Base-by-base conservation (phyloP, 2,329 filamentous ascomycete genomes). In the Seiridium unicorne region DNA sequence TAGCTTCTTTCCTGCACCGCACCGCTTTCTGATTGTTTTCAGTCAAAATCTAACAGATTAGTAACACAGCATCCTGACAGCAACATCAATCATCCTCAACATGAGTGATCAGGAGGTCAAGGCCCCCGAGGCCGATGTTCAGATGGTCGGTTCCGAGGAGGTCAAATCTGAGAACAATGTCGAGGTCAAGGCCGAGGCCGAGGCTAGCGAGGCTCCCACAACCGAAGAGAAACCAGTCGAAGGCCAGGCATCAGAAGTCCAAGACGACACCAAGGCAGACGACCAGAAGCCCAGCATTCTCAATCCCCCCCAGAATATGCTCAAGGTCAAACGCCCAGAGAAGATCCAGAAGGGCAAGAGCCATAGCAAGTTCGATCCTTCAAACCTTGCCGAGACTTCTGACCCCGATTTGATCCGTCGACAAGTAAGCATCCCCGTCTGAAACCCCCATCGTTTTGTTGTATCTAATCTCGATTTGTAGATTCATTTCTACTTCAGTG, bases 341-440 rank as follows among this genome's bases (percentile, higher is more conserved):
- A 26, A 10, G 11, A 54, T 73, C 60, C 72, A 79, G 65, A 71
- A 70, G 61, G 68, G 73, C 65, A 85, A 86, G 67, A 89, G 89
- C 66, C 32, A 38, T 6, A 81, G 82, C 74, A 92, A 91, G 75
- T 91, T 89, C 60, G 88, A 93, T 69, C 83, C 91, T 55, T 87
- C 86, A 54, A 74, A 80, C 42, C 84, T 86, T 64, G 79, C 87
- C 57, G 88, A 92, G 71, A 89, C 89, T 32, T 87, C 90, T 68
- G 91, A 97, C 74, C 90, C 90, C 1, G 82, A 81, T 32, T 85
- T 90, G 76, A 97, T 97, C 70, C 89, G 92, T 73, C 89, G 89
- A 72, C 93, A 96, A 83, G 90, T 91, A 80, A 72, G 73, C 26
- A 13, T 11, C 8, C 35, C 18, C 5, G 9, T 40, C 8, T n/a